phyloP scores from a whole-genome alignment of 1,284 basidiomycete species.

The Sanghuangporus baumii region DNA sequence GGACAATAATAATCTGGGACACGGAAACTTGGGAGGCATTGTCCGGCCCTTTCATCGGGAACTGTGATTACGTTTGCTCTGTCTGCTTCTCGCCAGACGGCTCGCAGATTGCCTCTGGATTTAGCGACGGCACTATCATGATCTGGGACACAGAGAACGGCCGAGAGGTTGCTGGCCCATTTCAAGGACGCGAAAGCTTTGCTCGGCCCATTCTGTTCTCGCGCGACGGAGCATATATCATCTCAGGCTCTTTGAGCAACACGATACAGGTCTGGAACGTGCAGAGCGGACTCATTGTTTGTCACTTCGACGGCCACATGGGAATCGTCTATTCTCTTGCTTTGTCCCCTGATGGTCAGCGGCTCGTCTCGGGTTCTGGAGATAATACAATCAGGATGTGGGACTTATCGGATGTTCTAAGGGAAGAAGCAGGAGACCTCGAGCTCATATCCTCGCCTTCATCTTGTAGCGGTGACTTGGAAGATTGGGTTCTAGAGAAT shows the following conservation, averaged over 20 bases:
- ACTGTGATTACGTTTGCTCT: neutral
- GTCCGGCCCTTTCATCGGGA: neutral
- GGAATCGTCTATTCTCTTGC: neutral
- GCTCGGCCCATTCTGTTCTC: neutral
- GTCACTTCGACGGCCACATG: neutral
- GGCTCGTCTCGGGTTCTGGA: conserved; percentile 1
- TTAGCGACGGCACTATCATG: neutral
- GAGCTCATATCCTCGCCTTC: neutral
- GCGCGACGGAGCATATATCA: conserved; percentile 12
- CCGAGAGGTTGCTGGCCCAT: neutral
- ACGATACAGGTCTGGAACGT: conserved; percentile 95
- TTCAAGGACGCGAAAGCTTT: neutral
- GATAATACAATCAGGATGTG: neutral
- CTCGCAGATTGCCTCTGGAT: neutral
- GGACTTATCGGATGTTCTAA: neutral
- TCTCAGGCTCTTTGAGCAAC: conserved; percentile 97
- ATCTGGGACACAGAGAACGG: neutral
- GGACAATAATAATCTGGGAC: neutral
- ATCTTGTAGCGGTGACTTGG: neutral
- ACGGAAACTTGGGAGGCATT: neutral
- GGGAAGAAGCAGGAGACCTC: neutral
- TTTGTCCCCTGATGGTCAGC: conserved; percentile 1
- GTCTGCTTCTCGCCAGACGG: conserved; percentile 6
- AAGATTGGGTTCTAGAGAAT: neutral
- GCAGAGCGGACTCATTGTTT: neutral